phyloP scores from a whole-genome alignment of 73 alveolate species.

The Uronychia setigera region DNA sequence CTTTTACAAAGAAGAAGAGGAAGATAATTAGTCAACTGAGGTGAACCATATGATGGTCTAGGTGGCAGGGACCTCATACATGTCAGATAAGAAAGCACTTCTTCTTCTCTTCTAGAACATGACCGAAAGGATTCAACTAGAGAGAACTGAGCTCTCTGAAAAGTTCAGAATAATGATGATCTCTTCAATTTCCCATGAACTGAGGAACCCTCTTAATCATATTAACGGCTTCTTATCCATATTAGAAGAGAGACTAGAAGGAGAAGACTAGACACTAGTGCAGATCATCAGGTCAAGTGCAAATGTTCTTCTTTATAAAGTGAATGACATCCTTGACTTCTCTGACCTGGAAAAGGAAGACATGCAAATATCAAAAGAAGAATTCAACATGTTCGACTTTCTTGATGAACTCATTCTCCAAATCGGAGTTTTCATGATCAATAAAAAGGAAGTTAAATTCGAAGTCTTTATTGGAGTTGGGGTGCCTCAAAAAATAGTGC shows the following conservation, averaged over 20 bases:
- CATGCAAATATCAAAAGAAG: not conserved
- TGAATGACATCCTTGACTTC: slow-evolving; percentile 14
- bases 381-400: not conserved
- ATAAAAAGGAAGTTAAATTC: not conserved
- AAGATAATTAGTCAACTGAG: too few species aligned
- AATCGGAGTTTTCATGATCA: not conserved
- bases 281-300: not conserved
- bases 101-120: too few species aligned
- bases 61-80: too few species aligned
- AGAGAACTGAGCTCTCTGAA: not conserved
- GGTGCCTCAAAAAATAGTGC: not conserved
- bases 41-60: too few species aligned
- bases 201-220: slow-evolving; percentile 10
- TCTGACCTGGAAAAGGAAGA: not conserved
- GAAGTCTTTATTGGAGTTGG: not conserved
- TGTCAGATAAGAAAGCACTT: too few species aligned
- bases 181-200: slow-evolving; percentile 16
- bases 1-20: too few species aligned
- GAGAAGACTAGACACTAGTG: not conserved
- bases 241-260: not conserved
- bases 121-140: not conserved
- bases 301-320: not conserved
- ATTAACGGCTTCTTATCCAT: slow-evolving; percentile 4
- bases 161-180: slow-evolving; percentile 12
- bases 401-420: not conserved